Conservation (phyloP, 2,329 filamentous ascomycete genomes). For the Calcarisporium arbuscula region DNA sequence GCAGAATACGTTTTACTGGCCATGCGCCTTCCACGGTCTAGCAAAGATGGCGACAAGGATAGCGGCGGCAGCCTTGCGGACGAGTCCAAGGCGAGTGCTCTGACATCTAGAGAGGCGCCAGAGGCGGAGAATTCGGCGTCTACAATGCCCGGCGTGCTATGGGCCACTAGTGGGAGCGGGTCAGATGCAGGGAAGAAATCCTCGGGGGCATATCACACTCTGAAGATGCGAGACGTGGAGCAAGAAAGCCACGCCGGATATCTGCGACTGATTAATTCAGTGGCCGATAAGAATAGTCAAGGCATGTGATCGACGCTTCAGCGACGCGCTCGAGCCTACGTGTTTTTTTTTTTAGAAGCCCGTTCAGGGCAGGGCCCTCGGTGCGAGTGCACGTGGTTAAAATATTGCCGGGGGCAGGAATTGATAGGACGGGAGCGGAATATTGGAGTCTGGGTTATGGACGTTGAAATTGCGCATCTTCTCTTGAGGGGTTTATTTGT, state of each 20-base stretch:
- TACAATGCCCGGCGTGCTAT: constrained; percentile 27
- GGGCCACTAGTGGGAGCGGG: constrained; percentile 20
- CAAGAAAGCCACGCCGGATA: constrained; percentile 28
- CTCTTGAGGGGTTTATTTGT: too few species aligned
- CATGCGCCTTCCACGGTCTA: constrained; percentile 53
- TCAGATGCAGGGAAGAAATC: constrained; percentile 8
- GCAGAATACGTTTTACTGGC: constrained; percentile 62
- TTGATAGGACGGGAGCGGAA: too few species aligned
- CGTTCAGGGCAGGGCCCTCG: too few species aligned
- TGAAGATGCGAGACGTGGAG: constrained; percentile 26
- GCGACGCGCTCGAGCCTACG: too few species aligned
- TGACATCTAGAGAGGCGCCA: constrained; percentile 22
- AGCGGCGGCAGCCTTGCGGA: constrained; percentile 16
- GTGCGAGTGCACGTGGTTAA: too few species aligned
- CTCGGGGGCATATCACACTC: constrained; percentile 8
- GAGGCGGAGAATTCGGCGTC: constrained; percentile 16
- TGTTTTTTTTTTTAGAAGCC: too few species aligned
- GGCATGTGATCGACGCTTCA: too few species aligned
- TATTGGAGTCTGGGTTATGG: too few species aligned
- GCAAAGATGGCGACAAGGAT: constrained; percentile 24
- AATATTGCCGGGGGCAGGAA: too few species aligned
- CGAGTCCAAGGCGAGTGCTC: constrained; percentile 23
- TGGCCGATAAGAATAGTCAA: constrained; percentile 29
- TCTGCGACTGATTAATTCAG: constrained; percentile 29
- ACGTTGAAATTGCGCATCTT: too few species aligned